Percentiles rank a stretch among this genome's conserved stretches.
Conservation (phyloP, 176 grass and related monocot genomes). For the Calamus simplicifolius region DNA sequence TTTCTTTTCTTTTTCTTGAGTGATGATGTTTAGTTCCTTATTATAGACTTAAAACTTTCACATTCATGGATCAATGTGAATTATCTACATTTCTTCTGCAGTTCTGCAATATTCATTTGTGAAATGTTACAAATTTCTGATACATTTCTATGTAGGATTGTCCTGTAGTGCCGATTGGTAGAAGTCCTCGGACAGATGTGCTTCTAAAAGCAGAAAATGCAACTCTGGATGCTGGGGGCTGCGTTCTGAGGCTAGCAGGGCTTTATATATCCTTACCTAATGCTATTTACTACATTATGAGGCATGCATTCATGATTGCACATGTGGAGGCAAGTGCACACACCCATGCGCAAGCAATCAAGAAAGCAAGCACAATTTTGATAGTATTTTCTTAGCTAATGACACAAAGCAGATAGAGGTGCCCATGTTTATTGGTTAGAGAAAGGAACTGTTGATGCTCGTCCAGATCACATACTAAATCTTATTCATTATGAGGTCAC, state of each 20-base stretch:
- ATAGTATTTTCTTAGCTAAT: conserved; percentile 18
- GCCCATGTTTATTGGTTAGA: conserved; percentile 74
- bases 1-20: no score
- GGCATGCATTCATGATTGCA: no score
- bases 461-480: conserved; percentile 78
- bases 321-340: no score
- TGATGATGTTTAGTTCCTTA: no score
- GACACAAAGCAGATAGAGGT: conserved; percentile 90
- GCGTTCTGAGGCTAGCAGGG: conserved; percentile 75
- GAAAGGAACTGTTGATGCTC: conserved; percentile 67
- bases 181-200: conserved; percentile 54
- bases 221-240: conserved; percentile 62
- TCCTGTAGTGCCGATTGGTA: conserved; percentile 57
- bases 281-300: no score
- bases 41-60: no score
- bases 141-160: conserved; percentile 39
- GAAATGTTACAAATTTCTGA: no score
- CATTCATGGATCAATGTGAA: no score
- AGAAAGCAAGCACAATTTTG: not conserved
- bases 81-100: no score
- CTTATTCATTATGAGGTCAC: conserved; percentile 97
- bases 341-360: no score
- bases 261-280: conserved; percentile 79
- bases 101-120: no score
- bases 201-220: conserved; percentile 83